Evolutionary conservation across 2,329 filamentous ascomycete genomes (phyloP), one percentile per base, ranked within the genome.

Genomic region (Fusarium pseudoanthophilum): DNA sequence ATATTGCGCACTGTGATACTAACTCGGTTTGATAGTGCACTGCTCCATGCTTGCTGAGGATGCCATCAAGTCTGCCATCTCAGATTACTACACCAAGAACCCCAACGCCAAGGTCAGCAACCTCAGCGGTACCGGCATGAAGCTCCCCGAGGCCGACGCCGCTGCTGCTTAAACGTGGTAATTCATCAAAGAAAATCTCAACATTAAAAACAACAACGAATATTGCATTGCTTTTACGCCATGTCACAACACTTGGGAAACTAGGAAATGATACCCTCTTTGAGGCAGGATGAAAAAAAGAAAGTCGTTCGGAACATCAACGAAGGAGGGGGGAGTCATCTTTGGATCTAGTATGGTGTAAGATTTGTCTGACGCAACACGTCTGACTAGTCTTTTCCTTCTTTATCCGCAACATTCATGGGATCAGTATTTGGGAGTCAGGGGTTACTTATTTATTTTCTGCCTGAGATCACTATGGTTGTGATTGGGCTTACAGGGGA

Each of bases 41-140:
- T 97, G 94, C 87, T 95, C 93, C 60, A 96, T 97, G 93, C 89
- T 97, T 74, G 94, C 94, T 30, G 94, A 97, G 83, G 94, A 97
- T 80, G 94, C 94, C 73, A 97, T 97, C 87, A 95, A 96, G 84
- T 94, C 92, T 52, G 94, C 94, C 78, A 96, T 97, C 80, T 92
- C 91, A 66, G 94, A 97, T 82, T 97, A 96, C 86, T 94, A 96
- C 85, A 93, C 90, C 81, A 96, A 95, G 88, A 96, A 97, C 85
- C 93, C 94, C 67, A 91, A 92, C 71, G 90, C 79, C 55, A 89
- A 90, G 78, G 80, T 87, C 64, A 97, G 94, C 43, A 90, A 95
- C 80, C 88, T 97, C 16, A 91, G 92, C 62, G 93, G 94, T 75
- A 95, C 92, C 32, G 90, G 87, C 61, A 88, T 90, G 57, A 86